These are phyloP conservation scores for Leptodontidium sp. DNA, from an alignment of 2,329 filamentous ascomycete genomes.

Conservation along the genomic window DNA sequence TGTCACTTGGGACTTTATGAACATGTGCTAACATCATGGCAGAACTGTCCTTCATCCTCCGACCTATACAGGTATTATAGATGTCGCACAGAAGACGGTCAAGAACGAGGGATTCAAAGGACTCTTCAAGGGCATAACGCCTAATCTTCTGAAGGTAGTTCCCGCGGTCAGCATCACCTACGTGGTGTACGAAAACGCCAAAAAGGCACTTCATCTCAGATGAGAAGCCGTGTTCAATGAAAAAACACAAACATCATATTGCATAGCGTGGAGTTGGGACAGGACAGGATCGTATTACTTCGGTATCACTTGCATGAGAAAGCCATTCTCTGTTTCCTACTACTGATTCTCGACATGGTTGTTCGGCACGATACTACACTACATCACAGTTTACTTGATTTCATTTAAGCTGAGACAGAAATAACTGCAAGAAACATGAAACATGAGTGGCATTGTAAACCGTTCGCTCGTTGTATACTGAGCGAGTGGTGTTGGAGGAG, in stretches of 20 bases:
- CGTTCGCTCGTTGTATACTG: not conserved
- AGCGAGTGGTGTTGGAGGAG: not conserved
- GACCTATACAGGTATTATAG: conserved; percentile 89
- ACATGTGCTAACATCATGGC: not conserved
- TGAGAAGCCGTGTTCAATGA: conserved; percentile 17
- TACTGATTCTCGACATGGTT: not conserved
- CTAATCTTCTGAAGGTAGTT: conserved; percentile 94
- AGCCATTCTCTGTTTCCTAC: not conserved
- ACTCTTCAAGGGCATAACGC: conserved; percentile 93
- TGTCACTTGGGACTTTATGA: not conserved
- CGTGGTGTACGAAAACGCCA: conserved; percentile 91
- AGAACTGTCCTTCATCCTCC: conserved; percentile 87
- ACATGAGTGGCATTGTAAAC: conserved; percentile 18
- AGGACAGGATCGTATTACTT: not conserved
- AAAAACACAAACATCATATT: conserved; percentile 5
- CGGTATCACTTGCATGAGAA: conserved; percentile 4
- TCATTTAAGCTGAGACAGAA: not conserved
- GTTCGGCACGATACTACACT: not conserved
- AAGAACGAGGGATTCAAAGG: conserved; percentile 84
- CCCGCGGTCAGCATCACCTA: conserved; percentile 96
- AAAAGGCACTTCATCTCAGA: conserved; percentile 65
- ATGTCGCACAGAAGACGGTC: conserved; percentile 86
- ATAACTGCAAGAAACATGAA: not conserved
- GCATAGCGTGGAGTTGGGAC: conserved; percentile 18
- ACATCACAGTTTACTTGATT: not conserved